Base-by-base conservation (phyloP, 768 basidiomycete genomes). In the Galerina sulciceps region DNA sequence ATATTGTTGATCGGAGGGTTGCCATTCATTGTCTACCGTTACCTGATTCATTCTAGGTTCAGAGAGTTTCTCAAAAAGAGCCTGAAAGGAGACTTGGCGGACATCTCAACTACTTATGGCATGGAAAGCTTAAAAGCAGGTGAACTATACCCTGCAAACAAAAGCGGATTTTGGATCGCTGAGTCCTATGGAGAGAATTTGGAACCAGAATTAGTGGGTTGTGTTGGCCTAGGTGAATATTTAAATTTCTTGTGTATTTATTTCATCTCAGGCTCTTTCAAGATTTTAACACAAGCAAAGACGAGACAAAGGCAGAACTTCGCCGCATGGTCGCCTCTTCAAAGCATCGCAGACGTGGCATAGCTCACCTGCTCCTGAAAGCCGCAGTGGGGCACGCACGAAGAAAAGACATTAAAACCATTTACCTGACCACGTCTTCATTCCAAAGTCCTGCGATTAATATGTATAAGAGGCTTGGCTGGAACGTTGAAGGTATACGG, bases 271-370 rank as follows among this genome's bases (percentile, higher is more conserved):
- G 8, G 45, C 22, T 35, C 40, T 20, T 26, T 36, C 13, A 11
- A 57, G 58, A 53, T 22, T 35, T 35, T 23, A 53, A 38, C n/a
- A 54, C 58, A n/a, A 58, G 52, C 31, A 13, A 40, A 4, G 63
- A 64, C 17, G 58, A 59, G 13, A 51, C 45, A n/a, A 54, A 34
- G 4, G 65, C 57, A 1, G 69, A 71, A 50, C 53, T 73, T 15
- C 69, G 71, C 13, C 66, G 71, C 8, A 62, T 73, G 63, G 62
- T 68, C 10, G 69, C 72, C 2, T 68, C 68, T 1, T 42, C 49
- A 13, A 48, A 34, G n/a, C 57, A 67, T 47, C 67, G 68, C 9
- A 53, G 68, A 50, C 61, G 57, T 4, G 64, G 69, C 1, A 55
- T 73, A 10, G 72, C 58, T 8, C 50, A 47, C 8, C 42, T 17